phyloP scores from a whole-genome alignment of 1,139 yeast species.

The Yamadazyma atlantica region DNA sequence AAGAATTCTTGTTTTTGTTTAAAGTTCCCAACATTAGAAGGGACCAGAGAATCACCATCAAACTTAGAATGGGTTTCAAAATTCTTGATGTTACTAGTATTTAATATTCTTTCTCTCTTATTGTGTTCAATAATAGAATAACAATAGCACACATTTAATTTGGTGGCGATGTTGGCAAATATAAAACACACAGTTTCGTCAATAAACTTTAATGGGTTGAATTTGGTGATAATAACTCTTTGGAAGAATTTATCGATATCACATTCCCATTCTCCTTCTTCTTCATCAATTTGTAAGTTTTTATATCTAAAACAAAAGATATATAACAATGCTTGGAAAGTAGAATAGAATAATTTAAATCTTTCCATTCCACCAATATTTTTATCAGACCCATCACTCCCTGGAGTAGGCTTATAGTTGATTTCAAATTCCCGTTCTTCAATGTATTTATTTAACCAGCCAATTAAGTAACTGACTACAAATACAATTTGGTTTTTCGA shows the following conservation, averaged over 20 bases:
- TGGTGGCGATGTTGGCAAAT: slow-evolving; percentile 91
- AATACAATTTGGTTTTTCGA: slow-evolving; percentile 72
- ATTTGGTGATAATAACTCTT: slow-evolving; percentile 79
- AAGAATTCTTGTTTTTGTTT: slow-evolving; percentile 72
- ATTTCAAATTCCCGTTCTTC: slow-evolving; percentile 83
- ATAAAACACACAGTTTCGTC: slow-evolving; percentile 91
- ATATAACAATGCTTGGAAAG: slow-evolving; percentile 86
- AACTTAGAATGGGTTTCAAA: background rate
- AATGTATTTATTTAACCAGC: slow-evolving; percentile 82
- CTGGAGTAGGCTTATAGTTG: slow-evolving; percentile 30
- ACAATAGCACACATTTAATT: slow-evolving; percentile 88
- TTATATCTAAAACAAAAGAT: slow-evolving; percentile 87
- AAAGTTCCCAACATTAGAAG: slow-evolving; percentile 40
- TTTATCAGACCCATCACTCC: slow-evolving; percentile 13
- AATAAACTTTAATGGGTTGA: slow-evolving; percentile 91
- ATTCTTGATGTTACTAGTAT: slow-evolving; percentile 20
- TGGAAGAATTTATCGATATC: slow-evolving; percentile 84
- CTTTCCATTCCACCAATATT: slow-evolving; percentile 66
- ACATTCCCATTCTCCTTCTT: slow-evolving; percentile 69
- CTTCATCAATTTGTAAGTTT: slow-evolving; percentile 42
- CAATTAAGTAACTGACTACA: slow-evolving; percentile 73
- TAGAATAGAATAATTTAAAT: slow-evolving; percentile 87
- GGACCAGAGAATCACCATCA: slow-evolving; percentile 15
- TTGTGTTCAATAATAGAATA: slow-evolving; percentile 91
- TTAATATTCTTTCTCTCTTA: slow-evolving; percentile 60